A percentile compares a stretch with the other conserved stretches of the same genome.
Evolutionary conservation across 257 asterid genomes (phyloP).

Genomic region (Solanum pinnatisectum): DNA sequence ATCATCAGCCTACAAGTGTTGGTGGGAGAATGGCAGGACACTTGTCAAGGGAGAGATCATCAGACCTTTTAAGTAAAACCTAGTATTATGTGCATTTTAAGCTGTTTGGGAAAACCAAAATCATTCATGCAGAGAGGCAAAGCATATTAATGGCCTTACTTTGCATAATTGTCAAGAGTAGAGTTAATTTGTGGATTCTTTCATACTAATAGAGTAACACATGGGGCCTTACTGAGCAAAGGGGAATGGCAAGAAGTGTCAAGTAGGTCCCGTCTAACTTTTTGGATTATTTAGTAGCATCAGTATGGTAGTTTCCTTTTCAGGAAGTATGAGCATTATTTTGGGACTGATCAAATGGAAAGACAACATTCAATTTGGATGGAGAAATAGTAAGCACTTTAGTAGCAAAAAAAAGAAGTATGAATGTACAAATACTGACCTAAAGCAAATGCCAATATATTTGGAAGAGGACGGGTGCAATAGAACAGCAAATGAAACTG

Average conservation of each 20-base stretch:
- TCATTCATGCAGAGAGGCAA: neutral
- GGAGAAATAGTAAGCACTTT: neutral
- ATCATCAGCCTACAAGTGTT: neutral
- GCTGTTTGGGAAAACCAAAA: neutral
- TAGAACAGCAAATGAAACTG: slow-evolving; percentile 94
- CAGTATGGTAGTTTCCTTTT: neutral
- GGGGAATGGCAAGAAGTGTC: neutral
- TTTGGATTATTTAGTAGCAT: neutral
- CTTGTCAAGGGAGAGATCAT: neutral
- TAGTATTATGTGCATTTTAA: neutral
- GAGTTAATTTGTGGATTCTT: neutral
- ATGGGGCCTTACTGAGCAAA: neutral
- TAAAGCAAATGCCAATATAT: slow-evolving; percentile 78
- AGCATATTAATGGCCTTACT: neutral
- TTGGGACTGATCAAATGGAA: neutral
- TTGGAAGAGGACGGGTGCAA: slow-evolving; percentile 96
- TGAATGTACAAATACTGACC: slow-evolving; percentile 27
- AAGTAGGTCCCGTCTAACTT: neutral
- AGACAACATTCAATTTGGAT: neutral
- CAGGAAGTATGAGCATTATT: neutral
- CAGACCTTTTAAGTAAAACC: neutral
- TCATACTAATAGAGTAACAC: neutral
- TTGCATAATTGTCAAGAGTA: neutral
- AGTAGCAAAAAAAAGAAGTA: neutral
- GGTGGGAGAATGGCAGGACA: neutral